Conservation (phyloP, 176 grass and related monocot species). For the Alopecurus myosuroides region DNA sequence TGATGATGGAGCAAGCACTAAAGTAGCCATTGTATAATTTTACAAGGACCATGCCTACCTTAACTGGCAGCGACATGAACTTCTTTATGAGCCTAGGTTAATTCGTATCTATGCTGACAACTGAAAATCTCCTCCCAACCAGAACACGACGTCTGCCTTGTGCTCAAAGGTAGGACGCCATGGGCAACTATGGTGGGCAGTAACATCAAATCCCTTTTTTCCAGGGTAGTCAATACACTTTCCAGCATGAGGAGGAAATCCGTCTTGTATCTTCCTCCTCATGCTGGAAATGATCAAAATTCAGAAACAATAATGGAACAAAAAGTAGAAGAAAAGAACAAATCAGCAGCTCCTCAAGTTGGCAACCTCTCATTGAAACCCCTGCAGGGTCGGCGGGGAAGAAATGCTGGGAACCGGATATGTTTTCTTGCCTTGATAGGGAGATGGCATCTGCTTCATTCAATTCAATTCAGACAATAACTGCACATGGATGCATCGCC, state of each 20-base stretch:
- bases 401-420: slow-evolving; percentile 12
- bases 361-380: neutral
- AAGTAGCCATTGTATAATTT: neutral
- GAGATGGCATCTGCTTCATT: slow-evolving; percentile 34
- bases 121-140: slow-evolving; percentile 6
- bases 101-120: slow-evolving; percentile 15
- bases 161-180: slow-evolving; percentile 25
- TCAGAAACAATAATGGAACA: neutral
- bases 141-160: neutral
- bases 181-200: slow-evolving; percentile 6
- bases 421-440: slow-evolving; percentile 6
- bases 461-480: slow-evolving; percentile 15
- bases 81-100: neutral
- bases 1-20: neutral
- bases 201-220: slow-evolving; percentile 1
- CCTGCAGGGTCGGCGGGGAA: neutral
- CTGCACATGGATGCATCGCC: slow-evolving; percentile 23
- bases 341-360: neutral
- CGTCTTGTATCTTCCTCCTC: neutral
- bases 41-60: neutral
- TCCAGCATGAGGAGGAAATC: too few relatives aligned
- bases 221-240: neutral
- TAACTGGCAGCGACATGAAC: neutral
- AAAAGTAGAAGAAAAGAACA: neutral
- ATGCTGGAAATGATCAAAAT: neutral